These are phyloP conservation scores for Polytrichum formosum DNA, from an alignment of 225 moss, liverwort and hornwort species.

Conservation along the genomic window DNA sequence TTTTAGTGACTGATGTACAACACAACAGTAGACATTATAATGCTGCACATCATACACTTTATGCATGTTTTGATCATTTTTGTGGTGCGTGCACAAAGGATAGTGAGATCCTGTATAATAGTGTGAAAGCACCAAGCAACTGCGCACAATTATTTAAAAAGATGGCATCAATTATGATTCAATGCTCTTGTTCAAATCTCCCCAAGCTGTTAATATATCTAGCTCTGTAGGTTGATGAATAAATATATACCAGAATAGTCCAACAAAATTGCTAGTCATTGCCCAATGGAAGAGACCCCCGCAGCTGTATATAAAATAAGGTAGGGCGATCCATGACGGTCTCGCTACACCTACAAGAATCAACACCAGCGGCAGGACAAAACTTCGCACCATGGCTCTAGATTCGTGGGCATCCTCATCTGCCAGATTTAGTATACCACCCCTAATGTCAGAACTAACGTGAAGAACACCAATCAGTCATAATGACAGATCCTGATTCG, in stretches of 20 bases:
- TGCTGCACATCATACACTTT: no score
- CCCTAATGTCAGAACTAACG: background rate
- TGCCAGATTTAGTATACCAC: slow-evolving; percentile 15
- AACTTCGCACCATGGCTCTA: slow-evolving; percentile 42
- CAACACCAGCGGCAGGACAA: slow-evolving; percentile 45
- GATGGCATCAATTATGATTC: background rate
- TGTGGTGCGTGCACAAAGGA: no score
- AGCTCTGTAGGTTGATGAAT: no score
- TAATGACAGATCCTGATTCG: background rate
- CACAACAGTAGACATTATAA: no score
- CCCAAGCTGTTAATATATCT: no score
- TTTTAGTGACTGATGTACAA: no score
- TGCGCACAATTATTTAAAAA: background rate
- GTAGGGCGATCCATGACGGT: slow-evolving; percentile 77
- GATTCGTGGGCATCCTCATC: slow-evolving; percentile 30
- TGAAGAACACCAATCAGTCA: background rate
- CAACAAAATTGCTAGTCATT: slow-evolving; percentile 54
- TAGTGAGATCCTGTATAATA: no score
- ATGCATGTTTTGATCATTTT: no score
- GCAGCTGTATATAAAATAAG: slow-evolving; percentile 73
- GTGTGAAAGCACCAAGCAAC: no score
- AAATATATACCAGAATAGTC: slow-evolving; percentile 57
- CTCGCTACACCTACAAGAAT: slow-evolving; percentile 55
- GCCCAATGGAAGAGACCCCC: slow-evolving; percentile 68
- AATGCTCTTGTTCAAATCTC: no score